A percentile compares a stretch with the other conserved stretches of the same genome.
Evolutionary conservation across 148 eudicot species (phyloP).

Genomic region (Rhododendron simsii): DNA sequence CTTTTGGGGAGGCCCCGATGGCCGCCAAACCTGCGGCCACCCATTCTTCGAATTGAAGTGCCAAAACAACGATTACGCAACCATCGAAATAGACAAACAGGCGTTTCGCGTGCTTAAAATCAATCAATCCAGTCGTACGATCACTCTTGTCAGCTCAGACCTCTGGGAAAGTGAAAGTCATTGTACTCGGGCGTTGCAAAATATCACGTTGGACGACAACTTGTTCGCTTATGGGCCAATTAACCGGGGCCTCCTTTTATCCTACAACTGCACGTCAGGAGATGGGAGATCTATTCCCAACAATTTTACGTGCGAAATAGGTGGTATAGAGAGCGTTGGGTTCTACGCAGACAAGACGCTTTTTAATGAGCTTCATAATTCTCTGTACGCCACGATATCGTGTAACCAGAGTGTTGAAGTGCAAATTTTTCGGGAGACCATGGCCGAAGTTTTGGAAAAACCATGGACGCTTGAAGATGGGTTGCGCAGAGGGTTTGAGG

Average conservation of each 20-base stretch:
- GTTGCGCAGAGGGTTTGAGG: neutral
- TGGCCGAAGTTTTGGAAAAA: neutral
- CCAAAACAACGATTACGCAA: neutral
- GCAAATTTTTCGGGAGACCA: neutral
- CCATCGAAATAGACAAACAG: neutral
- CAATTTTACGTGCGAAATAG: neutral
- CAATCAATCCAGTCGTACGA: neutral
- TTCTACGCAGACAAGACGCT: neutral
- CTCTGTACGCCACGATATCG: too few species aligned
- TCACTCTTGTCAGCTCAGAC: neutral
- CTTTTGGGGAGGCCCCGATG: conserved; percentile 27
- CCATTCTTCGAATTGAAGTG: conserved; percentile 20
- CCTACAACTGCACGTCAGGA: too few species aligned
- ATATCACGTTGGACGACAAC: too few species aligned
- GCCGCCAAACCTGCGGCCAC: conserved; percentile 22
- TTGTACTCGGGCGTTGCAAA: neutral
- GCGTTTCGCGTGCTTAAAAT: neutral
- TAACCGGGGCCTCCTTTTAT: too few species aligned
- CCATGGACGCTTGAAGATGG: neutral
- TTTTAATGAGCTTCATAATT: neutral
- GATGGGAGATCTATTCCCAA: too few species aligned
- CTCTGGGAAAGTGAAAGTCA: neutral
- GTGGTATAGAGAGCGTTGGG: neutral
- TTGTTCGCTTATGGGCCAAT: too few species aligned
- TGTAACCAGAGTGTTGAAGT: neutral